Evolutionary conservation across 176 grass and related monocot genomes (phyloP).

Genomic region (Oryza officinalis): DNA sequence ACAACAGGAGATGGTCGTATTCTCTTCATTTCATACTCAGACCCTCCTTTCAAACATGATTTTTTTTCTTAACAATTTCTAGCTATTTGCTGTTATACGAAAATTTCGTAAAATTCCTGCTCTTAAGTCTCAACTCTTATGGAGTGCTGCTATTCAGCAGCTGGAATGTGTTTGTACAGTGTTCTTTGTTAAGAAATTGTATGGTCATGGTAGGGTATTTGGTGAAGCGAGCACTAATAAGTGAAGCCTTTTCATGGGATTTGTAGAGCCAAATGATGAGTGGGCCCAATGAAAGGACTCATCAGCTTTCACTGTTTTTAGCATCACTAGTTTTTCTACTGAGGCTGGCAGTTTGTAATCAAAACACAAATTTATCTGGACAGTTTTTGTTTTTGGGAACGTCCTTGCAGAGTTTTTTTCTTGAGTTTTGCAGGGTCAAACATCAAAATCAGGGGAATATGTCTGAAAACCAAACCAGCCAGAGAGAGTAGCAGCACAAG

Average conservation of each 20-base stretch:
- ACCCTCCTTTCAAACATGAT: background rate
- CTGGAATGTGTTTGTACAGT: background rate
- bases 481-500: constrained; percentile 10
- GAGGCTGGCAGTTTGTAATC: background rate
- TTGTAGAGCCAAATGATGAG: constrained; percentile 21
- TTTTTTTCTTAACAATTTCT: background rate
- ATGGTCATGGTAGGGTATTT: background rate
- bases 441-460: constrained; percentile 36
- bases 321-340: background rate
- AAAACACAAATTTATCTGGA: background rate
- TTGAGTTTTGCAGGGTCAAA: background rate
- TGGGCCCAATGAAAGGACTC: constrained; percentile 25
- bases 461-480: background rate
- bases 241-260: background rate
- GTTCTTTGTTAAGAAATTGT: background rate
- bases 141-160: background rate
- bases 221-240: background rate
- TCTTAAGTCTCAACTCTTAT: no score
- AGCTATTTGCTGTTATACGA: background rate
- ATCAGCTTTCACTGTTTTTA: constrained; percentile 16
- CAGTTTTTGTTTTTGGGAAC: background rate
- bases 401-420: background rate
- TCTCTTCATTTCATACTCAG: background rate
- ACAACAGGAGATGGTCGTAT: background rate
- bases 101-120: no score